phyloP scores from a whole-genome alignment of 495 filamentous ascomycete species.

The Aspergillus cristatus region DNA sequence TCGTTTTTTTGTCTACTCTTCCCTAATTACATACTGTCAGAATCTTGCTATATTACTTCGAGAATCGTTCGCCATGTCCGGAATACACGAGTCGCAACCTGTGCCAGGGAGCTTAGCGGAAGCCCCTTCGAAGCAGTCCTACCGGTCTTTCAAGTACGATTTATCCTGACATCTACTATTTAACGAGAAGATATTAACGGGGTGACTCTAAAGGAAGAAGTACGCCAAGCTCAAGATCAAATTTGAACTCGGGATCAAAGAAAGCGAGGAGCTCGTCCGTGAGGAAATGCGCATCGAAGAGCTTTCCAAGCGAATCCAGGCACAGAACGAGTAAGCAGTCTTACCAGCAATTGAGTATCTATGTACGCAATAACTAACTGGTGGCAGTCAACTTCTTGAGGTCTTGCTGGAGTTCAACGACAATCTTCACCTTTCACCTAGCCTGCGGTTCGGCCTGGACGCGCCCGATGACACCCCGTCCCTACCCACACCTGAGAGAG shows the following conservation, averaged over 20 bases:
- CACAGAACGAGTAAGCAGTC: slow-evolving; percentile 69
- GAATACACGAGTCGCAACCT: slow-evolving; percentile 16
- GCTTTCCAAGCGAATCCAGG: slow-evolving; percentile 66
- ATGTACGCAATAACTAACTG: slow-evolving; percentile 9
- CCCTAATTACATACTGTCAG: slow-evolving; percentile 4
- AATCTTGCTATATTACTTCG: neutral
- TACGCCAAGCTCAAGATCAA: slow-evolving; percentile 83
- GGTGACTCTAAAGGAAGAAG: slow-evolving; percentile 67
- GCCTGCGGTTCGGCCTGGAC: slow-evolving; percentile 56
- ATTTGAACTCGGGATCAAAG: slow-evolving; percentile 75
- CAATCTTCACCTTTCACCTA: slow-evolving; percentile 60
- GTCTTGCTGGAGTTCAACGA: slow-evolving; percentile 81
- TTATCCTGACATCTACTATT: neutral
- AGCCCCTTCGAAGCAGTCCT: slow-evolving; percentile 27
- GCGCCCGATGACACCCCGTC: slow-evolving; percentile 33
- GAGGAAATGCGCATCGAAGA: slow-evolving; percentile 69
- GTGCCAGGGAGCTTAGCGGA: slow-evolving; percentile 24
- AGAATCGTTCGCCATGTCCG: slow-evolving; percentile 23
- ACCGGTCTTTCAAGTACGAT: slow-evolving; percentile 37
- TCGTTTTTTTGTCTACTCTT: slow-evolving; percentile 3
- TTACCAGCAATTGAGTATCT: neutral
- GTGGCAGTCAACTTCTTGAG: slow-evolving; percentile 63
- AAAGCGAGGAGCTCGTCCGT: slow-evolving; percentile 66
- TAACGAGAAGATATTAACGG: slow-evolving; percentile 9
- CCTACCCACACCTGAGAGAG: slow-evolving; percentile 28